Evolutionary conservation across 768 basidiomycete species (phyloP).

Genomic region (Psilocybe cubensis): DNA sequence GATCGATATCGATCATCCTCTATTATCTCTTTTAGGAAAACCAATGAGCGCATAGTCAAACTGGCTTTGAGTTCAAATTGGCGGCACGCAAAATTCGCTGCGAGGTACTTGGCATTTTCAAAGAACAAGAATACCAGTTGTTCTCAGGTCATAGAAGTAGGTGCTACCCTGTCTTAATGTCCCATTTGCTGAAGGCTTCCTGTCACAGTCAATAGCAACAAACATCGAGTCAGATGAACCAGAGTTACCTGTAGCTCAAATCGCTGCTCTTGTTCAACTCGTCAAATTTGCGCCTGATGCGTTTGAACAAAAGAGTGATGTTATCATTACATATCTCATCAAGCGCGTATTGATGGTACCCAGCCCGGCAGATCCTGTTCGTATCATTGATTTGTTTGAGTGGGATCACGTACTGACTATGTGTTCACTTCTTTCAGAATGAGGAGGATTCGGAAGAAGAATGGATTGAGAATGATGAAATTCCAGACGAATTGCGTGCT

Average conservation of each 20-base stretch:
- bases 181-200: background rate
- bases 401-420: constrained; percentile 1
- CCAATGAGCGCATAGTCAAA: constrained; percentile 63
- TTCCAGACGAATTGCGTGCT: constrained; percentile 62
- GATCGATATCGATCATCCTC: background rate
- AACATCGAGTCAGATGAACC: constrained; percentile 51
- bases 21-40: constrained; percentile 48
- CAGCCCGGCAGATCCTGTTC: constrained; percentile 46
- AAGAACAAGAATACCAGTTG: constrained; percentile 56
- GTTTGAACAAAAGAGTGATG: constrained; percentile 80
- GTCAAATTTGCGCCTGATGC: constrained; percentile 67
- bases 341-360: constrained; percentile 72
- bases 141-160: constrained; percentile 65
- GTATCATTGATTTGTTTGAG: constrained; percentile 21
- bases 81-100: constrained; percentile 84
- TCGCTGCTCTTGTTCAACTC: constrained; percentile 76
- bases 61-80: constrained; percentile 62
- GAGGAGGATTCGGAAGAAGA: constrained; percentile 47
- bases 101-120: constrained; percentile 67
- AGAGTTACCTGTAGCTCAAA: constrained; percentile 56
- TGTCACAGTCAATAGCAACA: constrained; percentile 61
- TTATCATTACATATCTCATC: constrained; percentile 71
- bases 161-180: constrained; percentile 13
- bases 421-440: constrained; percentile 35
- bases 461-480: constrained; percentile 74